These are phyloP conservation scores for Pholiota conissans DNA, from an alignment of 768 basidiomycete genomes.

Conservation along the genomic window DNA sequence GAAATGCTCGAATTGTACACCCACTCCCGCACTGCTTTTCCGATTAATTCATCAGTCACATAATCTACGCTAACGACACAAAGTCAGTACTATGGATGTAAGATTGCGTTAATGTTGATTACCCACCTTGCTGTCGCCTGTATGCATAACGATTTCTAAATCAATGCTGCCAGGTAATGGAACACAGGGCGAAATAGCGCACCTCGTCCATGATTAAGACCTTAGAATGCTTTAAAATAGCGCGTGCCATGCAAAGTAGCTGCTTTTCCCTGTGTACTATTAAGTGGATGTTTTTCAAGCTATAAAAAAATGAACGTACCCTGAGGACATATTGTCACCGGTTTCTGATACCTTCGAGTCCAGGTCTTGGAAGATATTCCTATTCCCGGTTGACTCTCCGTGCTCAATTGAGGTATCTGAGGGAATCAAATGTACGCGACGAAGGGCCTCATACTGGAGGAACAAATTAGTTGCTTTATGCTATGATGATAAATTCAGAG, in stretches of 20 bases:
- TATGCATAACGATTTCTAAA: background rate
- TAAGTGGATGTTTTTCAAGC: background rate
- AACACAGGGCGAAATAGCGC: no score
- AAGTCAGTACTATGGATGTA: no score
- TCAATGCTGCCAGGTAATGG: no score
- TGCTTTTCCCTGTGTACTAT: constrained; percentile 57
- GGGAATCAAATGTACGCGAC: constrained; percentile 79
- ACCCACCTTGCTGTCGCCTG: constrained; percentile 23
- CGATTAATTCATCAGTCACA: constrained; percentile 81
- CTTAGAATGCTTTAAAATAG: constrained; percentile 72
- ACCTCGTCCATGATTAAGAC: constrained; percentile 87
- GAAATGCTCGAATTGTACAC: constrained; percentile 24
- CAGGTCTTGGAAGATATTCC: constrained; percentile 42
- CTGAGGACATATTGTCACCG: constrained; percentile 76
- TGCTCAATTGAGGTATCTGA: constrained; percentile 48
- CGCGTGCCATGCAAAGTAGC: constrained; percentile 84
- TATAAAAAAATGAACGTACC: constrained; percentile 18
- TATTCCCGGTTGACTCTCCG: constrained; percentile 52
- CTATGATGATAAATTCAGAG: no score
- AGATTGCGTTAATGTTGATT: no score
- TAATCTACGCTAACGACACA: constrained; percentile 58
- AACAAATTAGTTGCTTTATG: no score
- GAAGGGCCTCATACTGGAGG: constrained; percentile 73
- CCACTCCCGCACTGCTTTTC: constrained; percentile 75
- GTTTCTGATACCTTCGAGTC: constrained; percentile 70